These are phyloP conservation scores for Apophysomyces elegans DNA, from an alignment of 371 early-diverging fungal genomes.

Conservation along the genomic window DNA sequence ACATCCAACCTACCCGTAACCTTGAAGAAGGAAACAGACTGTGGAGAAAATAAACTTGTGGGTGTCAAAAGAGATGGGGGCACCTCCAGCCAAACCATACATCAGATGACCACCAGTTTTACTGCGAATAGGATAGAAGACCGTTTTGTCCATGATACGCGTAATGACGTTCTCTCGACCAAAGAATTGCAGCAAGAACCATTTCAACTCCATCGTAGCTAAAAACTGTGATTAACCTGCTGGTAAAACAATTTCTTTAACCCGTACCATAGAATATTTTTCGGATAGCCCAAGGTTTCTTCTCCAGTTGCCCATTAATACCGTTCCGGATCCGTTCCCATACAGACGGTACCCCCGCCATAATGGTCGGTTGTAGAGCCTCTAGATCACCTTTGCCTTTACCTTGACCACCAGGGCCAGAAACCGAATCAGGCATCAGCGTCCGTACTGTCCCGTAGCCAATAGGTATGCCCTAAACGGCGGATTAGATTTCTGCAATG, in stretches of 20 bases:
- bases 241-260: not conserved
- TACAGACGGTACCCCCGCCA: slow-evolving; percentile 90
- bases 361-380: slow-evolving; percentile 85
- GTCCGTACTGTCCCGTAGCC: slow-evolving; percentile 86
- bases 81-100: slow-evolving; percentile 90
- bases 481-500: slow-evolving; percentile 24
- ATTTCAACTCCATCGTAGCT: slow-evolving; percentile 74
- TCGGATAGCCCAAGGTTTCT: slow-evolving; percentile 59
- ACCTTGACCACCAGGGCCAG: slow-evolving; percentile 60
- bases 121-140: slow-evolving; percentile 81
- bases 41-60: slow-evolving; percentile 83
- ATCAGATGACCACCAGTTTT: slow-evolving; percentile 89
- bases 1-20: slow-evolving; percentile 61
- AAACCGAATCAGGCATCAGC: slow-evolving; percentile 80
- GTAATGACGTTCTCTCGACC: slow-evolving; percentile 67
- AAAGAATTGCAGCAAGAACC: slow-evolving; percentile 61
- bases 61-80: slow-evolving; percentile 86
- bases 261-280: slow-evolving; percentile 50
- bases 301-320: slow-evolving; percentile 69
- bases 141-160: slow-evolving; percentile 68
- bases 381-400: slow-evolving; percentile 91
- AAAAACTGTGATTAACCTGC: too few relatives aligned
- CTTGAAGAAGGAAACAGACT: slow-evolving; percentile 78
- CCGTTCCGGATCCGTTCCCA: slow-evolving; percentile 90
- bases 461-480: slow-evolving; percentile 55